These are phyloP conservation scores for Purpureocillium takamizusanense DNA, from an alignment of 2,329 filamentous ascomycete species.

Conservation along the genomic window DNA sequence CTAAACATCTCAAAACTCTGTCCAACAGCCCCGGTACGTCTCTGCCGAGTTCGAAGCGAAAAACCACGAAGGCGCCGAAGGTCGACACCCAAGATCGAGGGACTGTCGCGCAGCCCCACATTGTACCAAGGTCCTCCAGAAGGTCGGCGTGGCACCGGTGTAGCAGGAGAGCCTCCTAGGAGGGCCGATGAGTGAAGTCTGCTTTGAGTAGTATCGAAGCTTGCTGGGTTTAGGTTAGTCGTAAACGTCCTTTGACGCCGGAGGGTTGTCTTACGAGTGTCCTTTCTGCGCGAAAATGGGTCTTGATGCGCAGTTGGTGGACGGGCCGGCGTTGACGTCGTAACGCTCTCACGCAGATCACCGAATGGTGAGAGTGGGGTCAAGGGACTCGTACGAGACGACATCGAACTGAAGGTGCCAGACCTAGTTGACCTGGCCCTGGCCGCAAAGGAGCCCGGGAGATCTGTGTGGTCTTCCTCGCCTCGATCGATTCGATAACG, in stretches of 20 bases:
- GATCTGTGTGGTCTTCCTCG: constrained; percentile 27
- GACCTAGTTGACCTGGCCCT: constrained; percentile 18
- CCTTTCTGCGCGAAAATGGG: neutral
- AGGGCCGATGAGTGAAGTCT: constrained; percentile 4
- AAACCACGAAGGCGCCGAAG: constrained; percentile 14
- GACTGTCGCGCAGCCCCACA: constrained; percentile 4
- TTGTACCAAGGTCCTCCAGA: neutral
- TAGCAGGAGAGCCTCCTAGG: neutral
- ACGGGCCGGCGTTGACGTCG: constrained; percentile 1
- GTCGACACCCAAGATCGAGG: constrained; percentile 7
- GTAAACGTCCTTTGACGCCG: neutral
- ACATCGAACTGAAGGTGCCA: constrained; percentile 20
- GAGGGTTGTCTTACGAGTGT: neutral
- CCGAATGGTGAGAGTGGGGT: constrained; percentile 16
- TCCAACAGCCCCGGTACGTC: constrained; percentile 5
- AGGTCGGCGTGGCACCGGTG: neutral
- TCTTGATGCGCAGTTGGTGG: constrained; percentile 10
- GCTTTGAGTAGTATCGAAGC: neutral
- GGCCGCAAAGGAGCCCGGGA: constrained; percentile 16
- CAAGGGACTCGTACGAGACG: constrained; percentile 13
- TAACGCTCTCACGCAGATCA: constrained; percentile 4
- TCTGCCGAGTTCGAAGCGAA: constrained; percentile 12
- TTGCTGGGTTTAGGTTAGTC: neutral
- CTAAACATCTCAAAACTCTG: constrained; percentile 15
- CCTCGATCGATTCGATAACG: constrained; percentile 21